Evolutionary conservation across 345 rosid genomes (phyloP).

Genomic region (Anastatica hierochuntica): DNA sequence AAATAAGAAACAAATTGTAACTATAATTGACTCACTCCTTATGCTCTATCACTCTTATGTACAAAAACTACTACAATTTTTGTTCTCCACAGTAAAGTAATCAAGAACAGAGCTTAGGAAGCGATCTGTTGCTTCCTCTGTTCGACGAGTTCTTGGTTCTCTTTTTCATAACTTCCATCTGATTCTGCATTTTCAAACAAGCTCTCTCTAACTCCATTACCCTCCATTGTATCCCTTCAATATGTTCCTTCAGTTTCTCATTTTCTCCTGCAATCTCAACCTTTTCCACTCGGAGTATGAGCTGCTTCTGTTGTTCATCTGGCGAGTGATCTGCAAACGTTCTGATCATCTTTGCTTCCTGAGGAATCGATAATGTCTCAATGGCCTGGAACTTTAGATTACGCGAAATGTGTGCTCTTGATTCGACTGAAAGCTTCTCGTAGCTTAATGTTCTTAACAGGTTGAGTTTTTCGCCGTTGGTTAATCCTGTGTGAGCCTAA

Average conservation of each 20-base stretch:
- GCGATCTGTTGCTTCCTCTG: slow-evolving; percentile 42
- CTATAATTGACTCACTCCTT: slow-evolving; percentile 12
- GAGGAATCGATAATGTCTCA: slow-evolving; percentile 28
- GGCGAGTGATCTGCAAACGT: too few relatives aligned
- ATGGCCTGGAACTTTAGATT: slow-evolving; percentile 49
- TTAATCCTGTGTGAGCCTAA: slow-evolving; percentile 66
- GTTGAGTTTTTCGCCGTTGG: slow-evolving; percentile 61
- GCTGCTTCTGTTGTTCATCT: slow-evolving; percentile 21
- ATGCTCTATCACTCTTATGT: slow-evolving; percentile 17
- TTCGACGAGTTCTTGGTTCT: slow-evolving; percentile 40
- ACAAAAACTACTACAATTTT: slow-evolving; percentile 7
- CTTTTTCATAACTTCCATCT: slow-evolving; percentile 53
- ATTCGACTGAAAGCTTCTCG: slow-evolving; percentile 56
- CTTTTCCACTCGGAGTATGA: slow-evolving; percentile 32
- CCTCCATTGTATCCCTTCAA: slow-evolving; percentile 79
- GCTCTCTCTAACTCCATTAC: slow-evolving; percentile 80
- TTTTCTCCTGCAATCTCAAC: slow-evolving; percentile 32
- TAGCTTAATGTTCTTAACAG: slow-evolving; percentile 45
- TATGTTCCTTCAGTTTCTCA: slow-evolving; percentile 46
- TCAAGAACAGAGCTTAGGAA: slow-evolving; percentile 85
- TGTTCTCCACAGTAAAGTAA: neutral
- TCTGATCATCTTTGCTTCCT: neutral
- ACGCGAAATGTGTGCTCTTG: slow-evolving; percentile 46
- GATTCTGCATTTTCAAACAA: slow-evolving; percentile 71
- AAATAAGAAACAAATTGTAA: neutral